Conservation (phyloP, 176 grass and related monocot genomes). For the Juncus effusus region DNA sequence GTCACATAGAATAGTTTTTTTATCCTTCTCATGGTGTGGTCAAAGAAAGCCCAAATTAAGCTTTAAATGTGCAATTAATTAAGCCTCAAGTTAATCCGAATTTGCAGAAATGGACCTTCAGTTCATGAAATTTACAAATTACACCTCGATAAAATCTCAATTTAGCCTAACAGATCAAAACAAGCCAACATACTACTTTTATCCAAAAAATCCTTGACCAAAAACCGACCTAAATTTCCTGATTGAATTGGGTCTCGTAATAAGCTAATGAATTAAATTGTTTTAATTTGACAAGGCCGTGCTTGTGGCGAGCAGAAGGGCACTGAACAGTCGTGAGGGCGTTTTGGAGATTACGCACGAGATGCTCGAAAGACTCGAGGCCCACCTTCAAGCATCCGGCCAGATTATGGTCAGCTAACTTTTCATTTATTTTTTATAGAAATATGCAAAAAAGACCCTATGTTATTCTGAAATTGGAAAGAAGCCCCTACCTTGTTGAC, state of each 20-base stretch:
- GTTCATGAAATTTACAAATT: no score
- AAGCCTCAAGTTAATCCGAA: no score
- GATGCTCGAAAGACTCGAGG: constrained; percentile 95
- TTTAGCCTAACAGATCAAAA: no score
- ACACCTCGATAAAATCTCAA: no score
- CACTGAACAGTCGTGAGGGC: constrained; percentile 62
- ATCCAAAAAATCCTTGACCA: neutral
- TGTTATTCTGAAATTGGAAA: no score
- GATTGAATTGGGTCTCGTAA: neutral
- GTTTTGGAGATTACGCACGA: constrained; percentile 83
- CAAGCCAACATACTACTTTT: neutral
- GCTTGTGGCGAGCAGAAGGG: constrained; percentile 77
- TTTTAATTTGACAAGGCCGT: constrained; percentile 47
- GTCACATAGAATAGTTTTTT: neutral
- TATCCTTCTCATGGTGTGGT: neutral
- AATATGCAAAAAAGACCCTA: no score
- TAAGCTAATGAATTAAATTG: neutral
- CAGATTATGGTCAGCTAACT: constrained; percentile 55
- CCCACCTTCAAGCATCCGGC: constrained; percentile 71
- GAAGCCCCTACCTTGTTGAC: neutral
- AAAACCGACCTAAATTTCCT: neutral
- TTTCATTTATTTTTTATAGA: constrained; percentile 23
- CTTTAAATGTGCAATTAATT: no score
- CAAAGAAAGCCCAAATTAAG: neutral
- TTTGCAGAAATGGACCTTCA: no score